These are phyloP conservation scores for Alternaria ethzedia DNA, from an alignment of 2,329 filamentous ascomycete genomes.

Conservation along the genomic window DNA sequence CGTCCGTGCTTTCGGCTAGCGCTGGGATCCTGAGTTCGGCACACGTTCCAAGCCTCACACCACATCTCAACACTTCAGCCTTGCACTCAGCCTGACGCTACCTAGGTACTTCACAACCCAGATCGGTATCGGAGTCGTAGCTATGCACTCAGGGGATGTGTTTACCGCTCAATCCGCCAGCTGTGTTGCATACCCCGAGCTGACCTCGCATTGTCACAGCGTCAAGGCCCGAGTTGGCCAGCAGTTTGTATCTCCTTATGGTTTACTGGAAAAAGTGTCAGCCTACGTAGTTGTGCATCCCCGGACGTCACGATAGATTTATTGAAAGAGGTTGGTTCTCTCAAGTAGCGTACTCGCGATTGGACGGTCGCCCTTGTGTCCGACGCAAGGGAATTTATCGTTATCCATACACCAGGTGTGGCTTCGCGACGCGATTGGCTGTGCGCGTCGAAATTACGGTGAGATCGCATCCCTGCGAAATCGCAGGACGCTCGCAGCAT, in stretches of 20 bases:
- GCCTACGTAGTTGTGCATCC: not conserved
- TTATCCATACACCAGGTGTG: not conserved
- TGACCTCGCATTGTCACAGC: not conserved
- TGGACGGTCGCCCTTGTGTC: not conserved
- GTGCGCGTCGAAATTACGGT: constrained; percentile 22
- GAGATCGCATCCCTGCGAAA: constrained; percentile 28
- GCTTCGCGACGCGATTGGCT: not conserved
- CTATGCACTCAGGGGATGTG: not conserved
- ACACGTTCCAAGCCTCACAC: not conserved
- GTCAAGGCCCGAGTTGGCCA: not conserved
- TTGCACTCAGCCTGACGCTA: not conserved
- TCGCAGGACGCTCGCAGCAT: constrained; percentile 11
- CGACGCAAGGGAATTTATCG: not conserved
- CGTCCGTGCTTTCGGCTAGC: not conserved
- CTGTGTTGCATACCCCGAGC: not conserved
- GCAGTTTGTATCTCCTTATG: not conserved
- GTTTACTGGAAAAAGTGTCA: not conserved
- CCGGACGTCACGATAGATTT: not conserved
- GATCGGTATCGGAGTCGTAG: not conserved
- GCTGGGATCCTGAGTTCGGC: not conserved
- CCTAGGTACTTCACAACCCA: not conserved
- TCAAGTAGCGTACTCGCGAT: not conserved
- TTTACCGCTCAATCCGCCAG: constrained; percentile 7
- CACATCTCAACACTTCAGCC: not conserved
- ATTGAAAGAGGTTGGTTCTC: not conserved